Evolutionary conservation across 768 basidiomycete species (phyloP).

Genomic region (Epithele typhae): DNA sequence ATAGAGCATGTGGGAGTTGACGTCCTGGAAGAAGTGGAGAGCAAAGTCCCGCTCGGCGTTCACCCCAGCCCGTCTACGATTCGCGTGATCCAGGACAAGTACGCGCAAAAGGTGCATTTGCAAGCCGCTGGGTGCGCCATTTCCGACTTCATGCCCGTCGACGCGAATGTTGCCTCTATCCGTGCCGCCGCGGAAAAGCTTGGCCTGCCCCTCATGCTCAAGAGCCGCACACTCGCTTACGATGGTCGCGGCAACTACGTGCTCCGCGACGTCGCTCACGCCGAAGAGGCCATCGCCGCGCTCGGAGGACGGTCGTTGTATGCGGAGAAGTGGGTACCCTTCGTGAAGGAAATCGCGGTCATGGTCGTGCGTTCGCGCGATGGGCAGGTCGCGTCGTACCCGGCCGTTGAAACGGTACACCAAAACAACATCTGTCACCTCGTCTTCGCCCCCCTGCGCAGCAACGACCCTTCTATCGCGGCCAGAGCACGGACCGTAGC

Average conservation of each 20-base stretch:
- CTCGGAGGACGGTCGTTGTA: slow-evolving; percentile 76
- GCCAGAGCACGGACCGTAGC: slow-evolving; percentile 67
- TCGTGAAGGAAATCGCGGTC: slow-evolving; percentile 87
- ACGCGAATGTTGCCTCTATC: slow-evolving; percentile 48
- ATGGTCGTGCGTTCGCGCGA: slow-evolving; percentile 85
- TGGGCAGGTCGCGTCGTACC: slow-evolving; percentile 80
- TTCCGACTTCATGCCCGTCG: slow-evolving; percentile 57
- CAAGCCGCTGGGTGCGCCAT: slow-evolving; percentile 45
- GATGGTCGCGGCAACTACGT: slow-evolving; percentile 94
- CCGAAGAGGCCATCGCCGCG: slow-evolving; percentile 48
- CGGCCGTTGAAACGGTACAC: slow-evolving; percentile 92
- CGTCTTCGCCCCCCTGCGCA: slow-evolving; percentile 84
- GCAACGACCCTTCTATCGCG: slow-evolving; percentile 47
- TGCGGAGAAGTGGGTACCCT: slow-evolving; percentile 92
- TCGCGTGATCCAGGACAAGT: slow-evolving; percentile 76
- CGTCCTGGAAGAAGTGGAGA: slow-evolving; percentile 61
- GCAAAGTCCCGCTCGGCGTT: slow-evolving; percentile 28
- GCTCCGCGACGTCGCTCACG: slow-evolving; percentile 50
- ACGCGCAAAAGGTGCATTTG: slow-evolving; percentile 62
- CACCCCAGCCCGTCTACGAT: slow-evolving; percentile 85
- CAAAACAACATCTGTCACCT: slow-evolving; percentile 92
- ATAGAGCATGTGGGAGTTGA: slow-evolving; percentile 92
- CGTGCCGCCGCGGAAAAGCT: slow-evolving; percentile 48
- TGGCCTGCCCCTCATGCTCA: slow-evolving; percentile 92
- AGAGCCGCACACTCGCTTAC: slow-evolving; percentile 92